Percentiles rank a stretch among this genome's conserved stretches.
These are phyloP conservation scores for Fusarium sp. DNA, from an alignment of 2,329 filamentous ascomycete genomes.

Conservation along the genomic window DNA sequence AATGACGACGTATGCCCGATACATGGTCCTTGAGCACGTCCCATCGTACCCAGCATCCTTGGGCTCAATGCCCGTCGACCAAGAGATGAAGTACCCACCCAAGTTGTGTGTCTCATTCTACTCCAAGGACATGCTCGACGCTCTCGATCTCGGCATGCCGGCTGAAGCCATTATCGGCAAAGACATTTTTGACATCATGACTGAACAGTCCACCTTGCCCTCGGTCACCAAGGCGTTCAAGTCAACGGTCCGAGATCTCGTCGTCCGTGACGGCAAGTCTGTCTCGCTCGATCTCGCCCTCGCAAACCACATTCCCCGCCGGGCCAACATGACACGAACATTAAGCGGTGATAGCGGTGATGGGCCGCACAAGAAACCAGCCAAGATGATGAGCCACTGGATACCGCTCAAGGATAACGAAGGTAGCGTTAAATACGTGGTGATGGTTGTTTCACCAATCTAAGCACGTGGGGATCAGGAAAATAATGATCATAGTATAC, in stretches of 20 bases:
- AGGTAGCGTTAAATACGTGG: slow-evolving; percentile 41
- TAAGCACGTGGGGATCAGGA: not conserved
- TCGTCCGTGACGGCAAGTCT: slow-evolving; percentile 50
- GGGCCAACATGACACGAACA: slow-evolving; percentile 36
- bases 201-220: slow-evolving; percentile 55
- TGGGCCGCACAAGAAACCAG: slow-evolving; percentile 26
- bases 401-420: slow-evolving; percentile 41
- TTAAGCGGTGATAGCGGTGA: slow-evolving; percentile 31
- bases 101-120: slow-evolving; percentile 57
- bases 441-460: slow-evolving; percentile 37
- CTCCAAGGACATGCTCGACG: slow-evolving; percentile 57
- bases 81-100: slow-evolving; percentile 42
- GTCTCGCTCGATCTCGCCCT: slow-evolving; percentile 46
- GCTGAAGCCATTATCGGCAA: slow-evolving; percentile 53
- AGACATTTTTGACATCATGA: slow-evolving; percentile 65
- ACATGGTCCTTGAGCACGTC: slow-evolving; percentile 46
- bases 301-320: slow-evolving; percentile 42
- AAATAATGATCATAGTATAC: not conserved
- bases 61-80: slow-evolving; percentile 40
- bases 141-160: slow-evolving; percentile 54
- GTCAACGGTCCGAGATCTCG: slow-evolving; percentile 52
- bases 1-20: slow-evolving; percentile 45
- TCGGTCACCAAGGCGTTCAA: slow-evolving; percentile 57
- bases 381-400: slow-evolving; percentile 45
- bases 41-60: slow-evolving; percentile 38